Conservation (phyloP, 1,139 yeast species). For the Pichia sp. region DNA sequence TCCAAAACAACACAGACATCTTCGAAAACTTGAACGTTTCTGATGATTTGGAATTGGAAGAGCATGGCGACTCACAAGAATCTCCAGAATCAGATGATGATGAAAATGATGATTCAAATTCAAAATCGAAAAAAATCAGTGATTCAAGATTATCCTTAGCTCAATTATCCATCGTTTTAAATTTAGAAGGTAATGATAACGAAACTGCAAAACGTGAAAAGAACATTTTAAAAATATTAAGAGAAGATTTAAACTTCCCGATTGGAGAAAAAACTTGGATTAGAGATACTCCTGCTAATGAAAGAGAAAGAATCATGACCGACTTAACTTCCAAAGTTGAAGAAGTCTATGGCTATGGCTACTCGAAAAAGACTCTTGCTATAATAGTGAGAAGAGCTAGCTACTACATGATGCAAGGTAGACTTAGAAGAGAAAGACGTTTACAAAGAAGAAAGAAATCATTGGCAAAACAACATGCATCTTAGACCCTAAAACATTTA, state of each 20-base stretch:
- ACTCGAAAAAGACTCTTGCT: slow-evolving; percentile 52
- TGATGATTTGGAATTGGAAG: too few relatives aligned
- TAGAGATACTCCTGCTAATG: slow-evolving; percentile 60
- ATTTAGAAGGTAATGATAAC: slow-evolving; percentile 48
- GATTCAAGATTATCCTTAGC: slow-evolving; percentile 59
- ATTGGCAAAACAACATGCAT: neutral
- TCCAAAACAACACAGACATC: too few relatives aligned
- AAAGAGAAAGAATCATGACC: slow-evolving; percentile 50
- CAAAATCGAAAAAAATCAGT: slow-evolving; percentile 25
- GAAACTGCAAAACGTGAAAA: slow-evolving; percentile 63
- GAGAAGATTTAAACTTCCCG: slow-evolving; percentile 58
- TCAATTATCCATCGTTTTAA: slow-evolving; percentile 52
- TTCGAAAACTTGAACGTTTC: too few relatives aligned
- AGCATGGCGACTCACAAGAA: too few relatives aligned
- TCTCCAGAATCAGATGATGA: neutral
- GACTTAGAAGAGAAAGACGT: slow-evolving; percentile 67
- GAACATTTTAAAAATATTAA: slow-evolving; percentile 56
- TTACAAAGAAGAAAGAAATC: slow-evolving; percentile 25
- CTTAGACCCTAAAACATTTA: slow-evolving; percentile 18
- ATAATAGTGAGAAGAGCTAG: slow-evolving; percentile 76
- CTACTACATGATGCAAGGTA: slow-evolving; percentile 77
- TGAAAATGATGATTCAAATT: neutral
- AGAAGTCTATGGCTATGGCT: slow-evolving; percentile 50
- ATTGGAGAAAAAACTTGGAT: slow-evolving; percentile 82
- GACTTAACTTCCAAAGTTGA: slow-evolving; percentile 48